Conservation (phyloP, 2,329 filamentous ascomycete species). For the Myrmaecium sp. region DNA sequence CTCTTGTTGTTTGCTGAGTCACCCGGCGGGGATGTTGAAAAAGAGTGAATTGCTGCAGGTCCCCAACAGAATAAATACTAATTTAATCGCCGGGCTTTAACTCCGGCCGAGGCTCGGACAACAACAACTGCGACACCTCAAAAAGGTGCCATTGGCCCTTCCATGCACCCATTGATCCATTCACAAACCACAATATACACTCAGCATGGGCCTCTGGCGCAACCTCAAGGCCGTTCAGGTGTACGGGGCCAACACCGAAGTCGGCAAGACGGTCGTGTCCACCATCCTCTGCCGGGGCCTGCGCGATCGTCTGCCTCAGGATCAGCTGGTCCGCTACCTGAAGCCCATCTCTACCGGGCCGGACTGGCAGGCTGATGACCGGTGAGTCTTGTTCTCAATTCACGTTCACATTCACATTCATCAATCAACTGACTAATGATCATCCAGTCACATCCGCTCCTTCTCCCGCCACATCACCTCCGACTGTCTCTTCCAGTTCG, state of each 20-base stretch:
- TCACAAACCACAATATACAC: too few species aligned
- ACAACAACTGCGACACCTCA: too few species aligned
- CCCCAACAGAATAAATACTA: too few species aligned
- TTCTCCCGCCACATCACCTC: slow-evolving; percentile 21
- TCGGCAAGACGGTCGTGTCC: slow-evolving; percentile 70
- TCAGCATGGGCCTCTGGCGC: slow-evolving; percentile 49
- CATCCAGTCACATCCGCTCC: not conserved
- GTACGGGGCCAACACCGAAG: slow-evolving; percentile 70
- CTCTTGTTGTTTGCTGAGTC: too few species aligned
- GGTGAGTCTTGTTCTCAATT: slow-evolving; percentile 25
- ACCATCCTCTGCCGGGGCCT: slow-evolving; percentile 53
- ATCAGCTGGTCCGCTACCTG: slow-evolving; percentile 44
- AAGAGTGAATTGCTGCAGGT: too few species aligned
- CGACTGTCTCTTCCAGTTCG: slow-evolving; percentile 52
- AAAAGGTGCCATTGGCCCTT: too few species aligned
- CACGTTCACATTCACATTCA: slow-evolving; percentile 1
- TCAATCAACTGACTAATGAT: not conserved
- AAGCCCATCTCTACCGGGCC: slow-evolving; percentile 73
- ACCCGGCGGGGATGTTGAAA: too few species aligned
- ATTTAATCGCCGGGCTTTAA: too few species aligned
- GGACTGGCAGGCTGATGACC: slow-evolving; percentile 50
- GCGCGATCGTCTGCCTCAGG: slow-evolving; percentile 13
- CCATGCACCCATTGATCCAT: too few species aligned
- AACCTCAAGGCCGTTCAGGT: slow-evolving; percentile 55
- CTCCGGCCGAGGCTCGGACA: too few species aligned